Evolutionary conservation across 2,329 filamentous ascomycete species (phyloP).

Genomic region (Pseudomassariella vexata): DNA sequence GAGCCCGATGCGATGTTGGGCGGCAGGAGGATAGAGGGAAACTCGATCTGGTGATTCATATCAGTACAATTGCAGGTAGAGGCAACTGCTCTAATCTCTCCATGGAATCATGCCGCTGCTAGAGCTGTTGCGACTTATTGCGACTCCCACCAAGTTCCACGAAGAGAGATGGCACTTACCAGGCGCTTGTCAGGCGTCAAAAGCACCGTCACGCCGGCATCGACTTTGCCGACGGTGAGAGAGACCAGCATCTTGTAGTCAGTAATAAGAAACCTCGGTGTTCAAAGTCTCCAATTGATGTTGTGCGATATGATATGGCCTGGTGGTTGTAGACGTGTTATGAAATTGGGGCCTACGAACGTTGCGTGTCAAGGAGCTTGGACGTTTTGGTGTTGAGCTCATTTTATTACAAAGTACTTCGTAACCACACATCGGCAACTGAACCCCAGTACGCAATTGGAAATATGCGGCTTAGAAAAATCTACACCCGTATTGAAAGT

Average conservation of each 20-base stretch:
- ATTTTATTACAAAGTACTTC: no score
- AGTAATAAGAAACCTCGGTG: no score
- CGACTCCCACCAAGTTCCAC: neutral
- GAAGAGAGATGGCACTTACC: conserved; percentile 53
- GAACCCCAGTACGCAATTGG: no score
- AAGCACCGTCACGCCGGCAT: conserved; percentile 94
- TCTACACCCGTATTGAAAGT: no score
- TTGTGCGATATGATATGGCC: no score
- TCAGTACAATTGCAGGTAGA: neutral
- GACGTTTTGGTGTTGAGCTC: no score
- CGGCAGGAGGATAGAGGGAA: conserved; percentile 93
- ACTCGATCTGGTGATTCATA: conserved; percentile 72
- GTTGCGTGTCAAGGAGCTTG: no score
- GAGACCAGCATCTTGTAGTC: conserved; percentile 77
- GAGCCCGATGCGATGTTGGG: conserved; percentile 92
- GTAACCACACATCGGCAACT: no score
- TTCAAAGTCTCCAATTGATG: no score
- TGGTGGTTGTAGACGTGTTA: no score
- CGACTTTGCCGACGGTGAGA: conserved; percentile 97
- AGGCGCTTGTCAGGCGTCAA: conserved; percentile 95
- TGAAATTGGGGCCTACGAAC: no score
- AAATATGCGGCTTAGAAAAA: no score
- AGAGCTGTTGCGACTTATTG: neutral
- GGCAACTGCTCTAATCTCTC: neutral
- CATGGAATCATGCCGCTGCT: conserved; percentile 1